Base-by-base conservation (phyloP, 169 alveolate species). In the Eimeria tenella region DNA sequence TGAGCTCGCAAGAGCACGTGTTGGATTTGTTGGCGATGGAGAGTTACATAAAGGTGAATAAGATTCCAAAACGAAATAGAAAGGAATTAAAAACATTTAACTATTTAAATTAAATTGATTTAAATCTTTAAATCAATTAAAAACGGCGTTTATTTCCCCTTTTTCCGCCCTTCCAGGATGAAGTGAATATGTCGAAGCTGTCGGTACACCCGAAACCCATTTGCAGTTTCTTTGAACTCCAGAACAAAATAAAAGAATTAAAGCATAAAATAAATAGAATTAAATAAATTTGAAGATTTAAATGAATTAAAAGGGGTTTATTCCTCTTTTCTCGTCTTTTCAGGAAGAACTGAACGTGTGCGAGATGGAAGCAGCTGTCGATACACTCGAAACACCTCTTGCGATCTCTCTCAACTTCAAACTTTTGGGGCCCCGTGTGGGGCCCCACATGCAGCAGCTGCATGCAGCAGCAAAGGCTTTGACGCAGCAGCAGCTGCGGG, bases 301-400 rank as follows among this genome's bases (percentile, higher is more conserved):
- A 19, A 5, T 81, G 31, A 11, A 50, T 19, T 31, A 9, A 13
- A 25, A 25, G 49, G 84, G 84, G 19, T 9, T 9, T 73, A 10
- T 17, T 11, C 9, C 13, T 13, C 13, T 17, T n/a, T n/a, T n/a
- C n/a, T n/a, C n/a, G 74, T 31, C 71, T 73, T 58, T 77, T 49
- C 31, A 94, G 96, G 96, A 94, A 73, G 96, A 94, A 83, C 93
- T 96, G 53, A 94, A 94, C n/a, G 93, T 74, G 50, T 53, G 86
- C 21, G 95, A 90, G 50, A 25, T 91, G 53, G 81, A 68, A 23
- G 91, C 62, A 58, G 21, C 79, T 21, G 31, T 5, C 56, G 96
- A 94, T 56, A 42, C 5, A 25, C 5, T 79, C 15, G 65, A 74
- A 23, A 56, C 75, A 15, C 55, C 31, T 3, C 70, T 94, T 15